phyloP scores from a whole-genome alignment of 257 asterid species.

The Voacanga thouarsii region DNA sequence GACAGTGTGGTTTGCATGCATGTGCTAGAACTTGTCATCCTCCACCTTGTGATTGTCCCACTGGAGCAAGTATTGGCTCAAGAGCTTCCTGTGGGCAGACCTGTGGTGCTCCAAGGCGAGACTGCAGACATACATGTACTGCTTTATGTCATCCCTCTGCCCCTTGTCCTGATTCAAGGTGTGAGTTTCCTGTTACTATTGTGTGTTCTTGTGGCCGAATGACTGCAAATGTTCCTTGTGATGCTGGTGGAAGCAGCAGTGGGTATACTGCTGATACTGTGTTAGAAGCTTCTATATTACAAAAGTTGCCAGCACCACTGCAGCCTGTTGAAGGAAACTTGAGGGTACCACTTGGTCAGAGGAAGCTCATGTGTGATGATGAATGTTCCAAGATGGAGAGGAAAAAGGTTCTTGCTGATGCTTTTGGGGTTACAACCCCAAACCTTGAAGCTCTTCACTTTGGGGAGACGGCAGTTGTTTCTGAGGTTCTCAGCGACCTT shows the following conservation, averaged over 20 bases:
- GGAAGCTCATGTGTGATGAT: conserved; percentile 86
- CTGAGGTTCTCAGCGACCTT: conserved; percentile 80
- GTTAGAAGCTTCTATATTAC: conserved; percentile 66
- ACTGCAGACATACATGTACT: conserved; percentile 86
- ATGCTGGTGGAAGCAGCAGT: conserved; percentile 59
- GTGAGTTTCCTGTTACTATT: conserved; percentile 81
- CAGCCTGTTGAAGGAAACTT: conserved; percentile 66
- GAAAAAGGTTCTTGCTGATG: conserved; percentile 88
- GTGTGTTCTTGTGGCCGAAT: conserved; percentile 86
- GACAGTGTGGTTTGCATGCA: conserved; percentile 96
- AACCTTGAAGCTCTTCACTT: conserved; percentile 78
- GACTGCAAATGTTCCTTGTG: conserved; percentile 81
- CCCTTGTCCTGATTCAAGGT: conserved; percentile 78
- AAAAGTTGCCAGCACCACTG: conserved; percentile 65
- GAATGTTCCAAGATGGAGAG: conserved; percentile 86
- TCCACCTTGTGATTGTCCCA: conserved; percentile 64
- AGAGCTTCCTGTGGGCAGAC: conserved; percentile 83
- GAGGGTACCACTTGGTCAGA: conserved; percentile 77
- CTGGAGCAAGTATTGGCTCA: conserved; percentile 33
- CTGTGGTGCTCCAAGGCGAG: conserved; percentile 97
- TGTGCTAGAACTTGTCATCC: conserved; percentile 92
- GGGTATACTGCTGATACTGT: conserved; percentile 47
- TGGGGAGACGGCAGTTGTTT: conserved; percentile 75
- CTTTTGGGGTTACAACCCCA: conserved; percentile 65
- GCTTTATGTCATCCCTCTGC: conserved; percentile 81